Conservation (phyloP, 495 filamentous ascomycete species). For the Penicillium pulvis region DNA sequence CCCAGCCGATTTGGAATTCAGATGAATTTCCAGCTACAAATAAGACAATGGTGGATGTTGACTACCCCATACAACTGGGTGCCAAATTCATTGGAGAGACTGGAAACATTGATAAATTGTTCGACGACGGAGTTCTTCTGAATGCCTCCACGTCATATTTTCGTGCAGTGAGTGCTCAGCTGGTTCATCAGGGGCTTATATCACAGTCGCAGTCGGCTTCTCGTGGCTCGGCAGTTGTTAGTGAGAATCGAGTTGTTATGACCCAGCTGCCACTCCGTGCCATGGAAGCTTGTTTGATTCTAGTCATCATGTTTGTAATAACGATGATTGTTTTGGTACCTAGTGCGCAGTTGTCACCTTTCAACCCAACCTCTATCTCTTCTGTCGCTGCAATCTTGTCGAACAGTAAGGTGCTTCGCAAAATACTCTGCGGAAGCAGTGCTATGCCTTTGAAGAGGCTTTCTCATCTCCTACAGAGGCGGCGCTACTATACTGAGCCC, state of each 20-base stretch:
- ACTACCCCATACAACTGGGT: conserved; percentile 3
- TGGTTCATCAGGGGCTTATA: conserved; percentile 12
- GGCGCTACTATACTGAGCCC: neutral
- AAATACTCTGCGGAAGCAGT: conserved; percentile 2
- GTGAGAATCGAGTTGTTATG: conserved; percentile 15
- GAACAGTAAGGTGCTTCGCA: conserved; percentile 6
- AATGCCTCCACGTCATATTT: conserved; percentile 8
- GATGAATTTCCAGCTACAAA: conserved; percentile 2
- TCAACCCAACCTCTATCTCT: conserved; percentile 9
- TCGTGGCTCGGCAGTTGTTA: conserved; percentile 7
- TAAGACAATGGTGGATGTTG: neutral
- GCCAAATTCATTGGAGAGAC: neutral
- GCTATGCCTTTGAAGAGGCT: conserved; percentile 1
- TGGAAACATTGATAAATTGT: neutral
- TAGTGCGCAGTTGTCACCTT: neutral
- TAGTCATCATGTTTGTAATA: neutral
- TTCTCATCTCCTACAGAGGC: neutral
- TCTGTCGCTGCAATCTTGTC: conserved; percentile 12
- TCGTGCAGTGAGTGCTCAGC: conserved; percentile 14
- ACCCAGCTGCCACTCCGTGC: conserved; percentile 12
- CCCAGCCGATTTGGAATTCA: neutral
- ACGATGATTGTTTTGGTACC: neutral
- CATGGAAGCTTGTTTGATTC: conserved; percentile 14
- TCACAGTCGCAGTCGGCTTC: neutral
- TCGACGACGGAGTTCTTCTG: conserved; percentile 2